Evolutionary conservation across 768 basidiomycete species (phyloP), one percentile per base, ranked within the genome.

Genomic region (Kwoniella sp.): DNA sequence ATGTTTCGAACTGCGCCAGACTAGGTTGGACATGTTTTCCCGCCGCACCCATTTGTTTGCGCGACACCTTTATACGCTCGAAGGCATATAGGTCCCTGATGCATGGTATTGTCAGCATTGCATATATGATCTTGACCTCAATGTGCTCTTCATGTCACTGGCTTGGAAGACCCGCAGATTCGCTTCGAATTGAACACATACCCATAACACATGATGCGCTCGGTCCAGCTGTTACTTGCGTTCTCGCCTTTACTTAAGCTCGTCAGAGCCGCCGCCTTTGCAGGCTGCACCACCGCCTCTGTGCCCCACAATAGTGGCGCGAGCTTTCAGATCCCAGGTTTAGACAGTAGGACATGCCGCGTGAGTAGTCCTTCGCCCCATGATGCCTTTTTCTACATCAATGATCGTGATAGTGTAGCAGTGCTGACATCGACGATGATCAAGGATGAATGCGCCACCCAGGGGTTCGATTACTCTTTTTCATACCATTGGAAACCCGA

Each of bases 391-490:
- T n/a, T n/a, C n/a, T n/a, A n/a, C n/a, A n/a, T n/a, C n/a, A n/a
- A n/a, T n/a, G n/a, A n/a, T n/a, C n/a, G n/a, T n/a, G n/a, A n/a
- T n/a, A n/a, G n/a, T n/a, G n/a, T n/a, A n/a, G n/a, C n/a, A n/a
- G n/a, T n/a, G n/a, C n/a, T 33, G 33, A 44, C 33, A 33, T 33
- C 33, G 33, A n/a, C n/a, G n/a, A n/a, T n/a, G n/a, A n/a, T n/a
- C n/a, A n/a, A 64, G 62, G 62, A 64, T 19, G 53, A 64, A 58
- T 64, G 62, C 40, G 50, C 49, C 1, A 30, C 62, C 13, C 56
- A 40, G 22, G 62, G 62, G n/a, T 64, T 48, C 25, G 55, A 64
- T 8, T 64, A 58, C 49, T 64, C 62, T 2, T 64, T 40, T 27
- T 57, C 62, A 13, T 64, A 64, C 56, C 58, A 24, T 21, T 50